phyloP scores from a whole-genome alignment of 1,284 basidiomycete species.

The Bondarzewia mesenterica region DNA sequence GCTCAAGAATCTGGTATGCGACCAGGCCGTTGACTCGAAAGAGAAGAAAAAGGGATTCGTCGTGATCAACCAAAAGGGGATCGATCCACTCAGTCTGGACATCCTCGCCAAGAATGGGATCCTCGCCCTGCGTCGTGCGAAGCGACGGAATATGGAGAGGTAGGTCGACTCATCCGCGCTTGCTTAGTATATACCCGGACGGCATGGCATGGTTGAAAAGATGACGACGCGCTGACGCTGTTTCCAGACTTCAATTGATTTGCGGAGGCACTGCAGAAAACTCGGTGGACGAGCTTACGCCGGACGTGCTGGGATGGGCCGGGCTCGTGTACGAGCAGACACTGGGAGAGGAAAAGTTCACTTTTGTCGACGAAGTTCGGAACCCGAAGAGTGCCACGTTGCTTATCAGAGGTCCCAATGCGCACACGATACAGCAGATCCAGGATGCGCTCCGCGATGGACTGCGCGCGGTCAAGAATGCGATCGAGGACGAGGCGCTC shows the following conservation, averaged over 20 bases:
- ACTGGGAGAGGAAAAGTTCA: slow-evolving; percentile 98
- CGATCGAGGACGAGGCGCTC: slow-evolving; percentile 83
- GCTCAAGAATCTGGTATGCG: slow-evolving; percentile 94
- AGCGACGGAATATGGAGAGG: slow-evolving; percentile 97
- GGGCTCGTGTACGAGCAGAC: slow-evolving; percentile 99
- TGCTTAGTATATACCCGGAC: too few relatives aligned
- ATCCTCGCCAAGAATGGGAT: slow-evolving; percentile 97
- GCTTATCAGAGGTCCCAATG: slow-evolving; percentile 97
- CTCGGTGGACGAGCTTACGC: slow-evolving; percentile 93
- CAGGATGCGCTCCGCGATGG: slow-evolving; percentile 97
- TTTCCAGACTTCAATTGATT: slow-evolving; percentile 74
- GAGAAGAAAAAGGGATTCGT: slow-evolving; percentile 88
- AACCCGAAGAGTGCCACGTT: slow-evolving; percentile 96
- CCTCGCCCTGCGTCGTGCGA: slow-evolving; percentile 89
- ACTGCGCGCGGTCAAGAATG: slow-evolving; percentile 94
- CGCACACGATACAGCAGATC: slow-evolving; percentile 94
- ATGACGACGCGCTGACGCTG: slow-evolving; percentile 6
- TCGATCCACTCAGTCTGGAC: slow-evolving; percentile 96
- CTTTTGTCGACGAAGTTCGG: slow-evolving; percentile 96
- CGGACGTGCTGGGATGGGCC: slow-evolving; percentile 91
- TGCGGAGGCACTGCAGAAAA: slow-evolving; percentile 97
- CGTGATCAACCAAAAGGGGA: slow-evolving; percentile 98
- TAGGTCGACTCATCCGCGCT: slow-evolving; percentile 26
- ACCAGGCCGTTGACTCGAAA: slow-evolving; percentile 75
- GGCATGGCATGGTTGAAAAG: too few relatives aligned